phyloP scores from a whole-genome alignment of 139 green algal genomes.

The Chlamydomonas urium region DNA sequence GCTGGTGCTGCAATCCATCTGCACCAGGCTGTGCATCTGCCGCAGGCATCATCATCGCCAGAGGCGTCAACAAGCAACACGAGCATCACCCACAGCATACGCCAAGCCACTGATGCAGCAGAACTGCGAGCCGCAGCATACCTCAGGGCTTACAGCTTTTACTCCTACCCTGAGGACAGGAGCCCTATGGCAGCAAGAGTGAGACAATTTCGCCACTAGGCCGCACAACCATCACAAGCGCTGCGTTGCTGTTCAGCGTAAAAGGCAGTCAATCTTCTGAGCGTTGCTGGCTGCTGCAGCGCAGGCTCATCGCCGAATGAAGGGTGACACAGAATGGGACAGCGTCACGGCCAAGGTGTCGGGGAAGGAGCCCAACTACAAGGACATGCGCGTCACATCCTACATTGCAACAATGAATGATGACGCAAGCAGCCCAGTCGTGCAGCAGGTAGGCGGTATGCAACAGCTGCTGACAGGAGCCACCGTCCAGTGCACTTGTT shows the following conservation, averaged over 20 bases:
- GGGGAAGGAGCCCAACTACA: constrained; percentile 44
- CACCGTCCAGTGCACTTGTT: too few relatives aligned
- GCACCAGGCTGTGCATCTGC: background rate
- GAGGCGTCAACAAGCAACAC: background rate
- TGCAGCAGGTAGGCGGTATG: constrained; percentile 14
- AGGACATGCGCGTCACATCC: constrained; percentile 41
- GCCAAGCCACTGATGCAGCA: constrained; percentile 24
- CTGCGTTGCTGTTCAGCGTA: background rate
- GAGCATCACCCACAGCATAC: constrained; percentile 4
- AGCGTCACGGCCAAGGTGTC: constrained; percentile 53
- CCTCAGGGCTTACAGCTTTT: constrained; percentile 63
- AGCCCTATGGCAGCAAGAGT: constrained; percentile 61
- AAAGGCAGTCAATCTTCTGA: too few relatives aligned
- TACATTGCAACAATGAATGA: constrained; percentile 47
- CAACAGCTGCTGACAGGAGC: too few relatives aligned
- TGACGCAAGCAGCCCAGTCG: background rate
- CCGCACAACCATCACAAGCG: background rate
- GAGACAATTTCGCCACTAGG: background rate
- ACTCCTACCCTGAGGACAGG: constrained; percentile 48
- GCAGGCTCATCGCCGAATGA: constrained; percentile 73
- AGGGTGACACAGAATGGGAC: constrained; percentile 67
- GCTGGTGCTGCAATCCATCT: background rate
- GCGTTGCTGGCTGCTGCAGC: background rate
- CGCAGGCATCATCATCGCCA: background rate
- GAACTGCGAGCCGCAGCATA: constrained; percentile 67